A percentile compares a stretch with the other conserved stretches of the same genome.
Evolutionary conservation across 179 eudicot genomes (phyloP).

Genomic region (Drosera spatulata): DNA sequence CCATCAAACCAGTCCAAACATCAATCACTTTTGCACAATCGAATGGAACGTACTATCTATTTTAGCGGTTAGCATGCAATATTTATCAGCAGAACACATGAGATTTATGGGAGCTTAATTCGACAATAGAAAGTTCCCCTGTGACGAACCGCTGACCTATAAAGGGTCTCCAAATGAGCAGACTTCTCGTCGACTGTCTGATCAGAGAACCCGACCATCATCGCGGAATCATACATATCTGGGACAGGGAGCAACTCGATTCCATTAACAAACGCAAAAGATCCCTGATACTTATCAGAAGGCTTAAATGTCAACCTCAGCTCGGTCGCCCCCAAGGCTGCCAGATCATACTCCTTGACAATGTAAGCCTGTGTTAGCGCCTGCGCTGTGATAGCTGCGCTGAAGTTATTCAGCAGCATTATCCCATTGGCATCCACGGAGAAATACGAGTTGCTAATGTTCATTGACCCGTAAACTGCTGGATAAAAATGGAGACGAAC

Average conservation of each 20-base stretch:
- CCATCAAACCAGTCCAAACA: no score
- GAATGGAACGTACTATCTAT: no score
- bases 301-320: constrained; percentile 65
- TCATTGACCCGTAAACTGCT: constrained; percentile 28
- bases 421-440: constrained; percentile 39
- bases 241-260: constrained; percentile 82
- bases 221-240: constrained; percentile 44
- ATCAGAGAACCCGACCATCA: constrained; percentile 40
- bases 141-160: no score
- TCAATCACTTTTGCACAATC: no score
- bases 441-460: constrained; percentile 49
- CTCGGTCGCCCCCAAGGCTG: constrained; percentile 27
- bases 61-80: no score
- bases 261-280: constrained; percentile 66
- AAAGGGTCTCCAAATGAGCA: constrained; percentile 25
- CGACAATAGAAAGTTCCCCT: no score
- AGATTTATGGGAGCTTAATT: no score
- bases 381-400: constrained; percentile 57
- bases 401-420: constrained; percentile 73
- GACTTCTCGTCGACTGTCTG: constrained; percentile 20
- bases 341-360: constrained; percentile 49
- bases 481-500: constrained; percentile 84
- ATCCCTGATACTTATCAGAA: constrained; percentile 25
- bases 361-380: constrained; percentile 65
- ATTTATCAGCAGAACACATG: no score